Evolutionary conservation across 495 filamentous ascomycete species (phyloP).

Genomic region (Bryoglossum gracile): DNA sequence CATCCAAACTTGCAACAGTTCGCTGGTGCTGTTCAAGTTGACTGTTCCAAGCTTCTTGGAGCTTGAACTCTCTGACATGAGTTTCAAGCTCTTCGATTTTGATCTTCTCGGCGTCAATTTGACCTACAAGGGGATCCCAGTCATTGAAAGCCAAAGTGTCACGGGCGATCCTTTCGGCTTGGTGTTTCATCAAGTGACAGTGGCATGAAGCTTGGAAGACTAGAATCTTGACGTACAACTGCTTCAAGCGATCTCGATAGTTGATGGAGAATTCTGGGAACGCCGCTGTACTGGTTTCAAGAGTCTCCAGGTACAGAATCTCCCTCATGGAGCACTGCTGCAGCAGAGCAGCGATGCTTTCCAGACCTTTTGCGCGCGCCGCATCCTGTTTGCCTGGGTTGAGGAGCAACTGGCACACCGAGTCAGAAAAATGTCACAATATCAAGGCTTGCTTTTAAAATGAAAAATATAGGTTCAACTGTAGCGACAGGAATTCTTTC

Average conservation of each 20-base stretch:
- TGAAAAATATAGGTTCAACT: too few species aligned
- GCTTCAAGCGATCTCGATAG: not conserved
- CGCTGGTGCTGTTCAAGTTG: not conserved
- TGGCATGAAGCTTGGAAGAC: not conserved
- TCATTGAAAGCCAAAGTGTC: not conserved
- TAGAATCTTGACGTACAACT: not conserved
- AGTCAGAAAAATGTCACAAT: too few species aligned
- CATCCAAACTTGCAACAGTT: not conserved
- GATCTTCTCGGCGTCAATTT: not conserved
- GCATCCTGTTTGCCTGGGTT: not conserved
- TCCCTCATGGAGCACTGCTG: not conserved
- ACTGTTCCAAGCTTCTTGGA: not conserved
- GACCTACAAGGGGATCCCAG: not conserved
- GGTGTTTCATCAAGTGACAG: not conserved
- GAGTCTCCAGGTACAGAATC: not conserved
- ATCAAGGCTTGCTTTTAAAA: too few species aligned
- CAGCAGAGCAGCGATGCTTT: not conserved
- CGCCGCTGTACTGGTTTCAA: not conserved
- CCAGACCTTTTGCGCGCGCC: not conserved
- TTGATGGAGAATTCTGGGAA: not conserved
- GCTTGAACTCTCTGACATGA: not conserved
- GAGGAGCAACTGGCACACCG: not conserved
- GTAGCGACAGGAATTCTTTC: too few species aligned
- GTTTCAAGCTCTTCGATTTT: not conserved
- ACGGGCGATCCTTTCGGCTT: not conserved